Evolutionary conservation across 129 eudicot species (phyloP).

Genomic region (Tanacetum coccineum): DNA sequence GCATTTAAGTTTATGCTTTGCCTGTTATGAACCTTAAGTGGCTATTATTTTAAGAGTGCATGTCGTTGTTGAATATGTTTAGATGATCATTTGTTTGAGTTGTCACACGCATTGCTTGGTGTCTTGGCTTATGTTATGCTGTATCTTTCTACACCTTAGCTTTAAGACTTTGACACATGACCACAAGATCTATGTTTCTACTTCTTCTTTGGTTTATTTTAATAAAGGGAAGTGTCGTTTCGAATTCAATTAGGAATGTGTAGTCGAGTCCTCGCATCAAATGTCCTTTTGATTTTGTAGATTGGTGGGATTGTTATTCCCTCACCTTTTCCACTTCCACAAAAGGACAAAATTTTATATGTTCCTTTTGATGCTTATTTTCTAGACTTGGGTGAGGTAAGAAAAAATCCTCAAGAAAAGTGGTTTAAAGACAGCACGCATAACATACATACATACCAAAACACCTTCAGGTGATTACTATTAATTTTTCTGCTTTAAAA

Average conservation of each 20-base stretch:
- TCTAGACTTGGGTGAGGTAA: too few species aligned
- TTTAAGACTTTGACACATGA: not conserved
- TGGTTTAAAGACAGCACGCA: too few species aligned
- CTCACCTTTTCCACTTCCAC: slow-evolving; percentile 8
- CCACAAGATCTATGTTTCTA: too few species aligned
- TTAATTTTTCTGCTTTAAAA: not conserved
- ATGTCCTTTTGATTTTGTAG: too few species aligned
- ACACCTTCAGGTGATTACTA: slow-evolving; percentile 8
- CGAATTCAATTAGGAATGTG: slow-evolving; percentile 7
- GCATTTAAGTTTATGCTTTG: too few species aligned
- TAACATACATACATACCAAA: slow-evolving; percentile 6
- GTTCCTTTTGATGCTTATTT: too few species aligned
- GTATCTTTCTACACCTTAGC: not conserved
- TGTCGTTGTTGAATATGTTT: not conserved
- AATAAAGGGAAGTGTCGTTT: not conserved
- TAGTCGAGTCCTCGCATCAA: slow-evolving; percentile 19
- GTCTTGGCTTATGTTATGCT: not conserved
- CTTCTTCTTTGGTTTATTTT: too few species aligned
- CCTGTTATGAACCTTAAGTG: slow-evolving; percentile 13
- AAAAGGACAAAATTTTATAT: too few species aligned
- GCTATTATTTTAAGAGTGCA: not conserved
- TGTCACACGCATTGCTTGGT: not conserved
- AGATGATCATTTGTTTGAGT: not conserved
- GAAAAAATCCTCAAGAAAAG: too few species aligned
- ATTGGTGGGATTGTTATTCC: slow-evolving; percentile 16